These are phyloP conservation scores for Neurospora sp. DNA, from an alignment of 495 filamentous ascomycete species.

Conservation along the genomic window DNA sequence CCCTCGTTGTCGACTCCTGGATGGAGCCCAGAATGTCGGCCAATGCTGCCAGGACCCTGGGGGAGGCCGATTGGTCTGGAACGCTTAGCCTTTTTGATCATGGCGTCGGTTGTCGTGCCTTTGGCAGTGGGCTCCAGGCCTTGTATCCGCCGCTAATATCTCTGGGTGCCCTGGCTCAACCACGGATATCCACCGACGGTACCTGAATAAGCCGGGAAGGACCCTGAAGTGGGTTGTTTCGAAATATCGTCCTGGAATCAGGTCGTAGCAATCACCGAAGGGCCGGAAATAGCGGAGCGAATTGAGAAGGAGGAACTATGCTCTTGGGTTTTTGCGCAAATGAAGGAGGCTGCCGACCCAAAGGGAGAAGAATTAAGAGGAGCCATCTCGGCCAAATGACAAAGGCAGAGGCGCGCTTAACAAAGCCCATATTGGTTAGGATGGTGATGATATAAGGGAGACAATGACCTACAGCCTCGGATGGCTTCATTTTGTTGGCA, in stretches of 20 bases:
- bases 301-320: constrained; percentile 13
- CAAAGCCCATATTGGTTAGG: background rate
- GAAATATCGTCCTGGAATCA: constrained; percentile 13
- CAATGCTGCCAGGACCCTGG: background rate
- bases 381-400: background rate
- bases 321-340: constrained; percentile 2
- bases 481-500: background rate
- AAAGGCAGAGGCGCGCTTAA: background rate
- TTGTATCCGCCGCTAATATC: background rate
- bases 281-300: constrained; percentile 13
- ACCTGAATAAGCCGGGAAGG: constrained; percentile 2
- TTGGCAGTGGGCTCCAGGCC: constrained; percentile 1
- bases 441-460: background rate
- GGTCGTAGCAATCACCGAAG: constrained; percentile 13
- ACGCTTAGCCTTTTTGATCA: constrained; percentile 22
- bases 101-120: constrained; percentile 12
- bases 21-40: constrained; percentile 4
- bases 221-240: constrained; percentile 12
- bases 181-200: background rate
- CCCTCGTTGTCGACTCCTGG: constrained; percentile 16
- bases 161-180: background rate
- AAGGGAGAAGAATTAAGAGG: constrained; percentile 3
- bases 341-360: constrained; percentile 4
- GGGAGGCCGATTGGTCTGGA: constrained; percentile 9
- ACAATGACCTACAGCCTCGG: background rate